Evolutionary conservation across 2,329 filamentous ascomycete genomes (phyloP).

Genomic region (Aureobasidium sp.): DNA sequence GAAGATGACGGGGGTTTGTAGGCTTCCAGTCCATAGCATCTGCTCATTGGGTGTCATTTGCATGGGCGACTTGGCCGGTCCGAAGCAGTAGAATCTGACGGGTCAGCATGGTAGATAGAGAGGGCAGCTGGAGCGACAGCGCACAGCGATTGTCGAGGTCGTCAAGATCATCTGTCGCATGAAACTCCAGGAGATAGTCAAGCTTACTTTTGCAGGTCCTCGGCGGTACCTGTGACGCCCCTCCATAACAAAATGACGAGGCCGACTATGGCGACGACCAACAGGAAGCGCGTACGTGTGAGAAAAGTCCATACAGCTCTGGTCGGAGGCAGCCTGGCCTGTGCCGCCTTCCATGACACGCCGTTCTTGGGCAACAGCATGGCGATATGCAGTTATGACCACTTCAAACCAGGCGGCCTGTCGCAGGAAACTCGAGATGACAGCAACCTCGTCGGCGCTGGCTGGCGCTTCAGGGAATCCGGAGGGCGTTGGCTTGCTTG

Average conservation of each 20-base stretch:
- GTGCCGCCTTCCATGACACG: conserved; percentile 86
- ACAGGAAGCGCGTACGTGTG: conserved; percentile 68
- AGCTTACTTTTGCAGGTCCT: conserved; percentile 81
- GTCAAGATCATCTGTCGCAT: not conserved
- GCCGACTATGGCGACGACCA: conserved; percentile 61
- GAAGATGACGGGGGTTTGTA: conserved; percentile 89
- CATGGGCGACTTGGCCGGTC: conserved; percentile 90
- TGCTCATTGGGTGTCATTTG: conserved; percentile 90
- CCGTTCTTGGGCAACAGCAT: conserved; percentile 92
- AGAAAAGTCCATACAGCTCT: conserved; percentile 55
- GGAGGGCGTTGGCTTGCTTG: not conserved
- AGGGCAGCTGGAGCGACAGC: not conserved
- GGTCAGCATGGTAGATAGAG: not conserved
- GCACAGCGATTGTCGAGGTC: not conserved
- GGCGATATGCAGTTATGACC: not conserved
- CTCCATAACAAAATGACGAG: conserved; percentile 79
- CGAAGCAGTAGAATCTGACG: conserved; percentile 93
- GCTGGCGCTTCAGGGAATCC: not conserved
- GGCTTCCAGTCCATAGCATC: conserved; percentile 76
- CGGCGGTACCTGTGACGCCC: conserved; percentile 68
- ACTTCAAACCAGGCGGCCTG: conserved; percentile 5
- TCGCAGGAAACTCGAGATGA: conserved; percentile 1
- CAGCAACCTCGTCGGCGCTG: conserved; percentile 4
- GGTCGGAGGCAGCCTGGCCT: conserved; percentile 66
- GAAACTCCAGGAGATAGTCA: not conserved